Evolutionary conservation across 2,329 filamentous ascomycete species (phyloP).

Genomic region (Cordyceps militaris): DNA sequence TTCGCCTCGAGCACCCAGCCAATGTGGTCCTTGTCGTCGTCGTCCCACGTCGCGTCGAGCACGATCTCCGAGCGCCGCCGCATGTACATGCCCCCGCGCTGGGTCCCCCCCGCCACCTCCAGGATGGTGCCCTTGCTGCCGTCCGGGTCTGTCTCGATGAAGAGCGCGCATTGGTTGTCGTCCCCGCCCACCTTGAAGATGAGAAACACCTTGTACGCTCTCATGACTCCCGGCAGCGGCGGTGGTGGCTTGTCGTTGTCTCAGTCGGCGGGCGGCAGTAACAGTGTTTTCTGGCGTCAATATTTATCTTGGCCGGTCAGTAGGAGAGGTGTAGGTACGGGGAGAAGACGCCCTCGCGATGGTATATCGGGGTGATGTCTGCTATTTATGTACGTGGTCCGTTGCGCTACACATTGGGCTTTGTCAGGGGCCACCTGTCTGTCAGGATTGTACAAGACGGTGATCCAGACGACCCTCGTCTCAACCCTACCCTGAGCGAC

Average conservation of each 20-base stretch:
- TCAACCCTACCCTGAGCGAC: neutral
- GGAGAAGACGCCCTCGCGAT: too few relatives aligned
- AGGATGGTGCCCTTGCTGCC: neutral
- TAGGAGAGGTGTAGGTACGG: too few relatives aligned
- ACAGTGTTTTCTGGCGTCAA: neutral
- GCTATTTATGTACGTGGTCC: neutral
- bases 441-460: neutral
- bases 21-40: slow-evolving; percentile 6
- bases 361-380: neutral
- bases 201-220: neutral
- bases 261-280: neutral
- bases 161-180: slow-evolving; percentile 6
- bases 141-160: slow-evolving; percentile 4
- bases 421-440: neutral
- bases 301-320: too few relatives aligned
- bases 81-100: neutral
- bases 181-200: neutral
- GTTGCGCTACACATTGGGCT: neutral
- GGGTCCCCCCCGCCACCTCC: neutral
- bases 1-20: neutral
- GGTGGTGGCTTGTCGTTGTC: neutral
- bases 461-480: neutral
- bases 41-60: neutral
- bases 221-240: neutral
- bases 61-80: neutral